These are phyloP conservation scores for Bocquillonia castaneifolia DNA, from an alignment of 441 rosid species.

Conservation along the genomic window DNA sequence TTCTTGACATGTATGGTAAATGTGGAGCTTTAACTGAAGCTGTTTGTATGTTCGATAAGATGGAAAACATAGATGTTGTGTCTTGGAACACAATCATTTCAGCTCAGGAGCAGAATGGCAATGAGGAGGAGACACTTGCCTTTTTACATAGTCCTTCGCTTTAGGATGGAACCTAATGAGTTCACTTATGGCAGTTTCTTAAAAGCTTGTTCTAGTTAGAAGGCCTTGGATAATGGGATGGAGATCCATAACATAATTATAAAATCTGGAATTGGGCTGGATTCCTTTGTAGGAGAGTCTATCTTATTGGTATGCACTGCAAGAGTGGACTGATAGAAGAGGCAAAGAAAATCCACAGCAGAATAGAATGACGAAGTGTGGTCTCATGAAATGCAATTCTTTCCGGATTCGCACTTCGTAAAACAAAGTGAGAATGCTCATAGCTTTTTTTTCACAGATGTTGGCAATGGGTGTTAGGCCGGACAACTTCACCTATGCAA, in stretches of 20 bases:
- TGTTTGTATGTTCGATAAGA: constrained; percentile 52
- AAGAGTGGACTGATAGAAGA: constrained; percentile 70
- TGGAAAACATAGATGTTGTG: constrained; percentile 68
- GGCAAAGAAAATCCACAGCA: constrained; percentile 59
- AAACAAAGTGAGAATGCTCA: constrained; percentile 81
- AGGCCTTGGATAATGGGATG: constrained; percentile 50
- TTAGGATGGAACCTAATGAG: constrained; percentile 67
- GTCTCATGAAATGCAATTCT: constrained; percentile 91
- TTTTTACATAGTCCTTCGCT: constrained; percentile 58
- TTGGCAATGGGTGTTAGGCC: constrained; percentile 58
- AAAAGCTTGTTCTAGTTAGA: constrained; percentile 65
- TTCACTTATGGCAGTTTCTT: constrained; percentile 85
- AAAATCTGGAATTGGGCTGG: constrained; percentile 63
- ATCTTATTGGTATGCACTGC: constrained; percentile 80
- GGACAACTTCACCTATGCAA: constrained; percentile 80
- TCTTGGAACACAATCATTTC: constrained; percentile 93
- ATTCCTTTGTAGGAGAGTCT: constrained; percentile 69
- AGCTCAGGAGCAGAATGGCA: constrained; percentile 72
- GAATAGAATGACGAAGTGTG: constrained; percentile 46
- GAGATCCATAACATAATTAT: constrained; percentile 64
- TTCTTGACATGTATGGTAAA: constrained; percentile 90
- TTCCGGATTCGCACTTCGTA: constrained; percentile 60
- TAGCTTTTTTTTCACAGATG: constrained; percentile 55
- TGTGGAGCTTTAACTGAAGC: constrained; percentile 74
- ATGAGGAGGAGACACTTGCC: constrained; percentile 48